Percentiles rank a stretch among this genome's conserved stretches.
phyloP scores from a whole-genome alignment of 176 grass and related monocot genomes.

The Raddia distichophylla region DNA sequence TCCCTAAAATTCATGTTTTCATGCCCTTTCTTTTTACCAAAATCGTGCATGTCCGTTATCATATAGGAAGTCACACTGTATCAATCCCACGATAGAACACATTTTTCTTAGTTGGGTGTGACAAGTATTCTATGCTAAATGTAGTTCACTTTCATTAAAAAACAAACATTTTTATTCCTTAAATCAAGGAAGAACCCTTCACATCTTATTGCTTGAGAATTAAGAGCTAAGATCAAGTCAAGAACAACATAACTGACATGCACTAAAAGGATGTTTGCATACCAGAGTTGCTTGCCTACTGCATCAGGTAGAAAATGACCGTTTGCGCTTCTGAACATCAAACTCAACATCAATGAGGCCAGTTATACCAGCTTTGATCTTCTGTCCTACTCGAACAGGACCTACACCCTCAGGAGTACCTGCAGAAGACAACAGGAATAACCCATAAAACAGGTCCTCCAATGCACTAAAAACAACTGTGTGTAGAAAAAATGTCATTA shows the following conservation, averaged over 20 bases:
- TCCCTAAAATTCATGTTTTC: background rate
- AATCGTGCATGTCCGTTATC: background rate
- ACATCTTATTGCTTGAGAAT: background rate
- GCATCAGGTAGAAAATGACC: conserved; percentile 47
- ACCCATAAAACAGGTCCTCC: background rate
- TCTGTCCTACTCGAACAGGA: conserved; percentile 78
- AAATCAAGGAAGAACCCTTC: background rate
- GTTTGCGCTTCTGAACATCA: conserved; percentile 78
- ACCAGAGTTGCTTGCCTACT: conserved; percentile 24
- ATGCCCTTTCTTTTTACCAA: too few relatives aligned
- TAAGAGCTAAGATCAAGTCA: background rate
- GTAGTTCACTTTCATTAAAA: background rate
- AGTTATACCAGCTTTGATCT: conserved; percentile 93
- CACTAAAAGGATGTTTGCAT: background rate
- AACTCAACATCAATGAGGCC: conserved; percentile 87
- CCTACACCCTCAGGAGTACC: conserved; percentile 91
- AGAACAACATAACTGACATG: background rate
- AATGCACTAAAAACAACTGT: background rate
- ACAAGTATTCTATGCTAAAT: background rate
- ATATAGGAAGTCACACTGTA: background rate
- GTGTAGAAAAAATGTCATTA: conserved; percentile 31
- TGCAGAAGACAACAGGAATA: conserved; percentile 34
- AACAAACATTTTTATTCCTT: background rate
- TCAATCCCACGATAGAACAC: background rate
- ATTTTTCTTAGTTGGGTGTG: background rate